phyloP scores from a whole-genome alignment of 2,329 filamentous ascomycete species.

The Fusarium nelsonii region DNA sequence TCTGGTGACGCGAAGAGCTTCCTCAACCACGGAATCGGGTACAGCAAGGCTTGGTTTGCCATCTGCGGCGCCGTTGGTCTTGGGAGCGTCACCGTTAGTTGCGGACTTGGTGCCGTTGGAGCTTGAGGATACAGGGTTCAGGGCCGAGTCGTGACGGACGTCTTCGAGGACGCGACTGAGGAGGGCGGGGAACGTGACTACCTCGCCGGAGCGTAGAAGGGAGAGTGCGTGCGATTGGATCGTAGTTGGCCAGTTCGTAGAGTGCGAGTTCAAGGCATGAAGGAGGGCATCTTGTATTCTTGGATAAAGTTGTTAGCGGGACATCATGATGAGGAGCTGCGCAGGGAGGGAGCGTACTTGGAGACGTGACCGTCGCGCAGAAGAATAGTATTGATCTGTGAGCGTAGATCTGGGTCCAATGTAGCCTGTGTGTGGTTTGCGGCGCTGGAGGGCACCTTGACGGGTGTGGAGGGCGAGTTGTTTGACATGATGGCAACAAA shows the following conservation, averaged over 20 bases:
- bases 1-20: slow-evolving; percentile 70
- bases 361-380: slow-evolving; percentile 70
- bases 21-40: slow-evolving; percentile 70
- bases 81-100: slow-evolving; percentile 50
- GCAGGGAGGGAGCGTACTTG: slow-evolving; percentile 59
- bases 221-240: slow-evolving; percentile 70
- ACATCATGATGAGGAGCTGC: not conserved
- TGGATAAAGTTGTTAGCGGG: slow-evolving; percentile 10
- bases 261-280: slow-evolving; percentile 70
- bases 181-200: slow-evolving; percentile 71
- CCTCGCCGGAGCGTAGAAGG: slow-evolving; percentile 71
- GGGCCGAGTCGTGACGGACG: slow-evolving; percentile 63
- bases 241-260: slow-evolving; percentile 71
- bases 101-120: slow-evolving; percentile 53
- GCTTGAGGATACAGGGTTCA: slow-evolving; percentile 45
- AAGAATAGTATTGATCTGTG: slow-evolving; percentile 70
- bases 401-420: slow-evolving; percentile 71
- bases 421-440: slow-evolving; percentile 71
- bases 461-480: slow-evolving; percentile 65
- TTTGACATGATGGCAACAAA: slow-evolving; percentile 56
- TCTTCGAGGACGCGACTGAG: slow-evolving; percentile 72
- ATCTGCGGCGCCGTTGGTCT: slow-evolving; percentile 46
- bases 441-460: slow-evolving; percentile 71
- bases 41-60: slow-evolving; percentile 63
- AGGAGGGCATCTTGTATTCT: slow-evolving; percentile 74